phyloP scores from a whole-genome alignment of 768 basidiomycete genomes.

The Pholiota molesta region DNA sequence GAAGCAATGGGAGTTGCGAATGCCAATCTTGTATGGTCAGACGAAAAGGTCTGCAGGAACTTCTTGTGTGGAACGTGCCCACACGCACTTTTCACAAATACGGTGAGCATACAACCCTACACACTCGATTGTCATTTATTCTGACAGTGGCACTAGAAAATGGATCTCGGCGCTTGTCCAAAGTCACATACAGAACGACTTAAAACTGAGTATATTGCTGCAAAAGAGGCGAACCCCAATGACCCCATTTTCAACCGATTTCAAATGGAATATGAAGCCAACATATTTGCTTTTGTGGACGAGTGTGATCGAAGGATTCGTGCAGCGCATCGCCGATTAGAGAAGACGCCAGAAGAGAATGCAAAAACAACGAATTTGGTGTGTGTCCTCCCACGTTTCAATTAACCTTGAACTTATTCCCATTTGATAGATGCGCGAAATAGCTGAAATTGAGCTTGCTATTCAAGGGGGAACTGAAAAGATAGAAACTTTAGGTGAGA shows the following conservation, averaged over 20 bases:
- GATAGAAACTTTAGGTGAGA: conserved; percentile 87
- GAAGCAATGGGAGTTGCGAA: conserved; percentile 98
- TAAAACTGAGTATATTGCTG: conserved; percentile 86
- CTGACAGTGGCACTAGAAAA: conserved; percentile 68
- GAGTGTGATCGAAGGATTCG: conserved; percentile 97
- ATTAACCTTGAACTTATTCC: conserved; percentile 9
- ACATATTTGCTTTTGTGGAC: conserved; percentile 95
- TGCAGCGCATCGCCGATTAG: conserved; percentile 89
- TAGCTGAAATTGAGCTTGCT: conserved; percentile 98
- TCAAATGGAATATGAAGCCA: conserved; percentile 94
- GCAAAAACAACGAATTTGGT: conserved; percentile 97
- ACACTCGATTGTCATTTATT: background rate
- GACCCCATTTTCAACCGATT: conserved; percentile 86
- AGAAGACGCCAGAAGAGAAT: conserved; percentile 99
- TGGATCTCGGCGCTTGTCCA: conserved; percentile 98
- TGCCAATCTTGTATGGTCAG: conserved; percentile 89
- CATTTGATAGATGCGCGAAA: conserved; percentile 86
- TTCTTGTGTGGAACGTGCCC: conserved; percentile 99
- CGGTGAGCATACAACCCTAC: conserved; percentile 55
- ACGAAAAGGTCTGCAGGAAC: conserved; percentile 98
- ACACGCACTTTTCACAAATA: conserved; percentile 96
- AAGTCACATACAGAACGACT: conserved; percentile 95
- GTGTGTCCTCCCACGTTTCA: conserved; percentile 25
- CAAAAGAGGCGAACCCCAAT: conserved; percentile 71
- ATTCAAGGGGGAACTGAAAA: conserved; percentile 99